These are phyloP conservation scores for Aspergillus affinis DNA, from an alignment of 495 filamentous ascomycete genomes.

Conservation along the genomic window DNA sequence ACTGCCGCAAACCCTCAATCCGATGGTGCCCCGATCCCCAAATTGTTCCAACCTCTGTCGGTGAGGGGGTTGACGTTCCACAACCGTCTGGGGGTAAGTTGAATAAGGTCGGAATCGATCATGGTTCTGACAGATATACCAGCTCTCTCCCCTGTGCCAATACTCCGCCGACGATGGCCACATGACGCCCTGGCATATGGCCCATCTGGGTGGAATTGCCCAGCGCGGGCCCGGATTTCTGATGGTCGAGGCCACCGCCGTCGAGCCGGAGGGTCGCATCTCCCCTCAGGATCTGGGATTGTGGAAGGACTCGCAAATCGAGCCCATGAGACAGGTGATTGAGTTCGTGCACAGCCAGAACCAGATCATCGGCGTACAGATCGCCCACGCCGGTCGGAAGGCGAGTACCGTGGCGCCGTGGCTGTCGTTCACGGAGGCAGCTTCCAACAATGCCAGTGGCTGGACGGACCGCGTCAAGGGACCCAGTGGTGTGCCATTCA, in stretches of 20 bases:
- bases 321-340: slow-evolving; percentile 55
- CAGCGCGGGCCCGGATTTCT: slow-evolving; percentile 66
- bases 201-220: slow-evolving; percentile 58
- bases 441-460: background rate
- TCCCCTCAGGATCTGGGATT: slow-evolving; percentile 69
- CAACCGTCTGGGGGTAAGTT: slow-evolving; percentile 58
- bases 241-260: slow-evolving; percentile 73
- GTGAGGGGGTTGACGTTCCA: slow-evolving; percentile 59
- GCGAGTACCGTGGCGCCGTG: slow-evolving; percentile 69
- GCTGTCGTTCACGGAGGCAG: slow-evolving; percentile 57
- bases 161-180: slow-evolving; percentile 66
- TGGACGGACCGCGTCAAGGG: slow-evolving; percentile 51
- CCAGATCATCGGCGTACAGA: slow-evolving; percentile 71
- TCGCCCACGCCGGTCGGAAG: slow-evolving; percentile 77
- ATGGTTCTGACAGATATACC: slow-evolving; percentile 13
- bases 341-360: slow-evolving; percentile 73
- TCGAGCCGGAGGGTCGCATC: slow-evolving; percentile 72
- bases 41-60: slow-evolving; percentile 66
- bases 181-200: slow-evolving; percentile 62
- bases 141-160: slow-evolving; percentile 65
- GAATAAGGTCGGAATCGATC: background rate
- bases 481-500: slow-evolving; percentile 55
- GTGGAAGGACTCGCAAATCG: slow-evolving; percentile 74
- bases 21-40: slow-evolving; percentile 56
- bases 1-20: slow-evolving; percentile 62